phyloP scores from a whole-genome alignment of 768 basidiomycete species.

The Boletales sp. region DNA sequence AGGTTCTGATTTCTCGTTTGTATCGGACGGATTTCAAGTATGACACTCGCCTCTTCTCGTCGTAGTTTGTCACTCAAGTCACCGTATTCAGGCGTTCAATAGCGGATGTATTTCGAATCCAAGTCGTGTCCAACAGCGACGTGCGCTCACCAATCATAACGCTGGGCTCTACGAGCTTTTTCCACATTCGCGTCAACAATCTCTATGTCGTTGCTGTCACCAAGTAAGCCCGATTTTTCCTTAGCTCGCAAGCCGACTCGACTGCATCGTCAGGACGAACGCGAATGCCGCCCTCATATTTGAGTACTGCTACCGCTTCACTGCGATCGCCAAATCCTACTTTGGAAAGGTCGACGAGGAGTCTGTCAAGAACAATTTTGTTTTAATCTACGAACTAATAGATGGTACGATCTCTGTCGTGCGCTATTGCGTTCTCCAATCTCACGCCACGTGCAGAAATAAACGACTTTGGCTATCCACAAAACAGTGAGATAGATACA shows the following conservation, averaged over 20 bases:
- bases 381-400: constrained; percentile 95
- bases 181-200: constrained; percentile 94
- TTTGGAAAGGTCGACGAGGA: constrained; percentile 99
- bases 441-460: constrained; percentile 60
- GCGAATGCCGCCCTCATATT: constrained; percentile 97
- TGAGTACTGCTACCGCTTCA: constrained; percentile 96
- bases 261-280: constrained; percentile 63
- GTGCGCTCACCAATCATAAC: constrained; percentile 97
- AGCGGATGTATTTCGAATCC: constrained; percentile 97
- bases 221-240: constrained; percentile 55
- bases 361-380: constrained; percentile 98
- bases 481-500: constrained; percentile 98
- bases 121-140: constrained; percentile 97
- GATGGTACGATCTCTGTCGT: constrained; percentile 59
- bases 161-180: constrained; percentile 96
- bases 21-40: constrained; percentile 98
- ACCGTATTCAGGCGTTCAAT: constrained; percentile 73
- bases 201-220: constrained; percentile 95
- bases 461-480: constrained; percentile 98
- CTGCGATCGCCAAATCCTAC: constrained; percentile 90
- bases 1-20: constrained; percentile 95
- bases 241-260: not conserved
- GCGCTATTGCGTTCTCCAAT: not conserved
- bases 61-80: constrained; percentile 1
- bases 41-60: constrained; percentile 23